Evolutionary conservation across 176 grass and related monocot genomes (phyloP), one percentile per base, ranked within the genome.

Genomic region (Oryza officinalis): DNA sequence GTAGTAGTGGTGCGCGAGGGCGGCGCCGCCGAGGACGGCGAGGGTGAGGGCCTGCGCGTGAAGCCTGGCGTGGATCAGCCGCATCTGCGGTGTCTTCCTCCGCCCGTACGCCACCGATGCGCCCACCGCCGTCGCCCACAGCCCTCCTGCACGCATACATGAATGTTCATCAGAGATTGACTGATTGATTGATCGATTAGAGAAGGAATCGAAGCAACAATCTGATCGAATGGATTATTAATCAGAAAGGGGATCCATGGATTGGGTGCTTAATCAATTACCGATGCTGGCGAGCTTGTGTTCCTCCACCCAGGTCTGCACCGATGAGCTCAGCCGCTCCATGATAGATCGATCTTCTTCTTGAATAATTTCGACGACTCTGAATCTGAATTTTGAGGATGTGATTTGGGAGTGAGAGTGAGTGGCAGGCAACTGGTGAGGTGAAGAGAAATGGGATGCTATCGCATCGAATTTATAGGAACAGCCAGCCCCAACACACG

Each of bases 231-330:
- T 30, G 28, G 28, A 30, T 30, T 1, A 30, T 45, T 45, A 45
- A 45, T 45, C 43, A 13, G 44, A 13, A 13, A 46, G 44, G 49
- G 17, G 49, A 52, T 52, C 15, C 2, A 49, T 30, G 30, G 33
- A 35, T 35, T 35, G 33, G 30, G 30, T 30, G 30, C 30, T 30
- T 30, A 30, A 1, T 30, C 28, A 63, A 69, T 76, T 38, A 93
- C 94, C 94, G 83, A 89, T 80, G 74, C 72, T 86, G 3, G 92
- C 14, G 74, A 97, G 90, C 92, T 94, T 97, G 92, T 97, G 94
- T 8, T 97, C 88, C 20, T 83, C 80, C 63, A 89, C 73, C 92
- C 92, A 97, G 2, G 90, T 54, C 88, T 97, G 91, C 45, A 92
- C 61, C 40, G 87, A 88, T 27, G 80, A 88, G 60, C 43, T 72